Base-by-base conservation (phyloP, 805 yeast species). In the Cyberlindnera subsufficiens region DNA sequence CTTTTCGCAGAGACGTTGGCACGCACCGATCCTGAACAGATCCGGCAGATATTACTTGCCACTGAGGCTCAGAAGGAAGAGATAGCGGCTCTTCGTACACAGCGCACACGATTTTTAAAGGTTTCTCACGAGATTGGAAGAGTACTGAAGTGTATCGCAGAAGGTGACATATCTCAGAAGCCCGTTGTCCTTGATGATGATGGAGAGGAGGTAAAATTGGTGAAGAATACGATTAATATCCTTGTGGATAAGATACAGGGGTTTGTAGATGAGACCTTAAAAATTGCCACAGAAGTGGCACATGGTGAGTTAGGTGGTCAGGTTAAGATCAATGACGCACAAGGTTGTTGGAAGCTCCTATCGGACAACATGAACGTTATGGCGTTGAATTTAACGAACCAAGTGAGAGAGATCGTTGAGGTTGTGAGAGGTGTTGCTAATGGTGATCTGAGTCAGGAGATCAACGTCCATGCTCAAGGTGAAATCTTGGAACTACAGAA, bases 381-480 rank as follows among this genome's bases (percentile, higher is more conserved):
- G 96, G 95, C 96, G 17, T 69, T 82, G 37, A 87, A 87, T 61
- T 72, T 86, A 56, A 86, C 96, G 1, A 86, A 88, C 33, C 96
- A 86, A 63, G 95, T 87, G 47, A 66, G 96, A 65, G 95, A 86
- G 64, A 86, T 86, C 47, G 93, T 95, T 19, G 95, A 86, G 54
- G 96, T 86, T 30, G 87, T 95, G 6, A 71, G 90, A 17, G 95
- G 95, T 1, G 96, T 86, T 10, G 96, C 95, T 6, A 74, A 79
- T 46, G 96, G 96, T 55, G 96, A 86, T 61, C 67, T 86, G 51
- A 80, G 89, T 0, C 69, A 89, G 39, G 86, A 86, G 57, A 86
- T 87, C 58, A 85, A 85, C 60, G 95, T 87, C 13, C 91, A 86
- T 62, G 96, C 95, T 7, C 95, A 87, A 61, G 96, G 96, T 38